Evolutionary conservation across 1,284 basidiomycete genomes (phyloP).

Genomic region (Athelia sp.): DNA sequence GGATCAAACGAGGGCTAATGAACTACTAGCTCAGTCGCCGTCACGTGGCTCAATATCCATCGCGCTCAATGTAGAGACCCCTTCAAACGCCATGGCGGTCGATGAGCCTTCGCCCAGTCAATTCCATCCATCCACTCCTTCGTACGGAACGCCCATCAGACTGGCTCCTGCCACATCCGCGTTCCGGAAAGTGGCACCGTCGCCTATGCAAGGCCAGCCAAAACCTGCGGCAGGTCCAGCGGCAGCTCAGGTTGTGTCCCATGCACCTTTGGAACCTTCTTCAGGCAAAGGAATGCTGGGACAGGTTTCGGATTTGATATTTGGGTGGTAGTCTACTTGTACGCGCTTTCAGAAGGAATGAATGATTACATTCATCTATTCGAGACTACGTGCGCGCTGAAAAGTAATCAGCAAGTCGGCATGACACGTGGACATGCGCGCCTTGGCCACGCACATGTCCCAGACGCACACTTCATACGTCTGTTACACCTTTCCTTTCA

Average conservation of each 20-base stretch:
- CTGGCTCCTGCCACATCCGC: constrained; percentile 67
- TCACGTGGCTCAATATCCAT: constrained; percentile 17
- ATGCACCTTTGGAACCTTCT: constrained; percentile 17
- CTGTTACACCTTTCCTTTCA: no score
- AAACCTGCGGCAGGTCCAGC: constrained; percentile 6
- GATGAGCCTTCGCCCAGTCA: constrained; percentile 32
- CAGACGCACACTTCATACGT: no score
- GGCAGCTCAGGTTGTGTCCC: constrained; percentile 7
- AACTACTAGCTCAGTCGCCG: constrained; percentile 39
- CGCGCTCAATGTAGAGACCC: constrained; percentile 1
- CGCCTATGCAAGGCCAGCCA: constrained; percentile 27
- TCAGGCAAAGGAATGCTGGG: constrained; percentile 59
- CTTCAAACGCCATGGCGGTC: constrained; percentile 35
- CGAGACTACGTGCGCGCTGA: no score
- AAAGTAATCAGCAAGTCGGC: no score
- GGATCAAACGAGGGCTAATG: constrained; percentile 57
- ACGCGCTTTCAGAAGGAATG: no score
- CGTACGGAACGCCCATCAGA: constrained; percentile 59
- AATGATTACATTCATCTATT: no score
- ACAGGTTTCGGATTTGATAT: constrained; percentile 72
- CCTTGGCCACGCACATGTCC: no score
- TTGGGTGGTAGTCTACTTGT: constrained; percentile 61
- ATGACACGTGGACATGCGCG: no score
- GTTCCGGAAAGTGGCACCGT: constrained; percentile 44
- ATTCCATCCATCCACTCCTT: constrained; percentile 16